Evolutionary conservation across 441 rosid species (phyloP).

Genomic region (Corymbia calophylla): DNA sequence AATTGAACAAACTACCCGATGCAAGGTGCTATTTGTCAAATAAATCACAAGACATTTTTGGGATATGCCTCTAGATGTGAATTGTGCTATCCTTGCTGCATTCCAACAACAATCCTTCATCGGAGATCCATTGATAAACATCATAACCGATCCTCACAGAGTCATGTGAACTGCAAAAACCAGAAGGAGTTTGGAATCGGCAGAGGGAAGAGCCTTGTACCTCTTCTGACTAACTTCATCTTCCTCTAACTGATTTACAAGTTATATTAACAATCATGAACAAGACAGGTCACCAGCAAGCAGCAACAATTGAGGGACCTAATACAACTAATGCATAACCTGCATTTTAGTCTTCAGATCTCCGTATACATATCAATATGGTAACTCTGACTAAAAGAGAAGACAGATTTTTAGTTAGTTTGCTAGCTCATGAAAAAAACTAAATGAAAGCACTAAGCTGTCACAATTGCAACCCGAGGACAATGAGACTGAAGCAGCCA

Average conservation of each 20-base stretch:
- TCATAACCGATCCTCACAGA: too few relatives aligned
- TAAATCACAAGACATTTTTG: neutral
- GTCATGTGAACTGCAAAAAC: neutral
- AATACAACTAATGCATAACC: neutral
- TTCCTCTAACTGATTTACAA: neutral
- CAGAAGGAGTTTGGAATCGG: neutral
- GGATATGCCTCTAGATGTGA: neutral
- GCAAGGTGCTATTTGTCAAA: neutral
- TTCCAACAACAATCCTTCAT: neutral
- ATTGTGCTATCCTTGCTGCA: neutral
- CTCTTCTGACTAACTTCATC: neutral
- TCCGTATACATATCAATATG: neutral
- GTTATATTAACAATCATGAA: neutral
- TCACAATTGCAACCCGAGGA: neutral
- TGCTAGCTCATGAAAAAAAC: neutral
- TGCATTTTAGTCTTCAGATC: neutral
- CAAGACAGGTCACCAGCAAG: neutral
- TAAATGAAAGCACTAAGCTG: neutral
- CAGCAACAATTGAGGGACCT: neutral
- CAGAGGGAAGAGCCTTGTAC: neutral
- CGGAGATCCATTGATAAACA: neutral
- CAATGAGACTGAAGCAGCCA: neutral
- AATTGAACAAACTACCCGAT: neutral
- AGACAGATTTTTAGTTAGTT: neutral
- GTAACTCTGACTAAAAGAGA: neutral